A percentile compares a stretch with the other conserved stretches of the same genome.
Evolutionary conservation across 2,329 filamentous ascomycete species (phyloP).

Genomic region (Fusarium sarcochroum): DNA sequence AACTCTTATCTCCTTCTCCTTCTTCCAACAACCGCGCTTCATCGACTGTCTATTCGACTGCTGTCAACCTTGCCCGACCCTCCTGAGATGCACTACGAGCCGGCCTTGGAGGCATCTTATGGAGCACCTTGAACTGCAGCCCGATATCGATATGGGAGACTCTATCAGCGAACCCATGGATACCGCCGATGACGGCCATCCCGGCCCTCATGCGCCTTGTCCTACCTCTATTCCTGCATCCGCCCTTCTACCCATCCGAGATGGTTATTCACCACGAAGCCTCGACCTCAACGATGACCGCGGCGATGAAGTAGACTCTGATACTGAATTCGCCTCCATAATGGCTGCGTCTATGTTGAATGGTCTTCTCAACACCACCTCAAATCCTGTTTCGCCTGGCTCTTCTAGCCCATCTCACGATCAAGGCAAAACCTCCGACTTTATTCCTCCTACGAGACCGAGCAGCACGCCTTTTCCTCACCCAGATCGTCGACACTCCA

Average conservation of each 20-base stretch:
- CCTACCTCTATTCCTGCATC: conserved; percentile 40
- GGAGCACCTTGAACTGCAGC: conserved; percentile 40
- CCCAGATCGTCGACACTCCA: conserved; percentile 61
- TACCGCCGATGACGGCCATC: conserved; percentile 40
- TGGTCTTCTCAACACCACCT: conserved; percentile 58
- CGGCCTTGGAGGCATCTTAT: conserved; percentile 42
- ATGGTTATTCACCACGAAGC: conserved; percentile 39
- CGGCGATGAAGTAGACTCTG: conserved; percentile 43
- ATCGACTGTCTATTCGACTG: not conserved
- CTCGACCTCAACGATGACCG: conserved; percentile 31
- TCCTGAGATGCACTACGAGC: conserved; percentile 46
- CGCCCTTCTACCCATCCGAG: conserved; percentile 44
- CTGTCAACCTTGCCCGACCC: conserved; percentile 4
- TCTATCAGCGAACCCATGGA: conserved; percentile 48
- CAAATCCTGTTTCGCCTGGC: conserved; percentile 69
- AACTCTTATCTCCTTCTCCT: conserved; percentile 7
- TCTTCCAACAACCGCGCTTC: not conserved
- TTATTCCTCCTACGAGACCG: conserved; percentile 60
- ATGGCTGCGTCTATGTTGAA: conserved; percentile 56
- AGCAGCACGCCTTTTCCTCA: conserved; percentile 73
- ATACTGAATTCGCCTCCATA: conserved; percentile 55
- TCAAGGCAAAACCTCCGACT: conserved; percentile 58
- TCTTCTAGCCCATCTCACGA: conserved; percentile 66
- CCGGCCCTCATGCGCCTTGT: conserved; percentile 34
- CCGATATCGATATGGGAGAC: conserved; percentile 45